Conservation (phyloP, 2,329 filamentous ascomycete species). For the Colletotrichum truncatum region DNA sequence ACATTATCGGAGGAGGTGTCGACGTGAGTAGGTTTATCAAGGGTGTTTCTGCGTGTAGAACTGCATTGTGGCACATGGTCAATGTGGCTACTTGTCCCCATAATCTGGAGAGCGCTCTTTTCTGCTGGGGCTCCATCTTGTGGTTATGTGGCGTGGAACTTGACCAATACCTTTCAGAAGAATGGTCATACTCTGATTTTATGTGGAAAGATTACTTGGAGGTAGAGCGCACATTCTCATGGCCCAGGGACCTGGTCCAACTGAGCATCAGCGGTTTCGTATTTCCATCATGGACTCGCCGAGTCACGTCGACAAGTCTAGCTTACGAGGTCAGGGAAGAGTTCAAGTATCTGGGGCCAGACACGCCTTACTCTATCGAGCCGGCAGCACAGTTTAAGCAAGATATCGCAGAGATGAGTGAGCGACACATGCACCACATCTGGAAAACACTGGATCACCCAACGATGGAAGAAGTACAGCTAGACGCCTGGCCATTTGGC, state of each 20-base stretch:
- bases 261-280: background rate
- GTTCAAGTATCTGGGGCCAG: background rate
- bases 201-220: background rate
- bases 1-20: background rate
- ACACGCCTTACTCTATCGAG: background rate
- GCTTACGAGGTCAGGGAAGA: background rate
- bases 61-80: too few species aligned
- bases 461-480: too few species aligned
- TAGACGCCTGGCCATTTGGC: too few species aligned
- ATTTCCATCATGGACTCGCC: background rate
- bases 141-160: background rate
- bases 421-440: background rate
- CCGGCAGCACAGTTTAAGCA: background rate
- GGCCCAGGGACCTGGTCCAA: background rate
- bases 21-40: background rate
- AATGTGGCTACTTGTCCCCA: too few species aligned
- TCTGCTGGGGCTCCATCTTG: background rate
- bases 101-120: background rate
- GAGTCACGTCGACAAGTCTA: background rate
- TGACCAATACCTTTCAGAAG: background rate
- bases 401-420: background rate
- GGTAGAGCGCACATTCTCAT: background rate
- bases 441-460: too few species aligned
- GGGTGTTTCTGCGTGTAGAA: background rate
- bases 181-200: background rate